Base-by-base conservation (phyloP, 306 rosid genomes). In the Fagus crenata region DNA sequence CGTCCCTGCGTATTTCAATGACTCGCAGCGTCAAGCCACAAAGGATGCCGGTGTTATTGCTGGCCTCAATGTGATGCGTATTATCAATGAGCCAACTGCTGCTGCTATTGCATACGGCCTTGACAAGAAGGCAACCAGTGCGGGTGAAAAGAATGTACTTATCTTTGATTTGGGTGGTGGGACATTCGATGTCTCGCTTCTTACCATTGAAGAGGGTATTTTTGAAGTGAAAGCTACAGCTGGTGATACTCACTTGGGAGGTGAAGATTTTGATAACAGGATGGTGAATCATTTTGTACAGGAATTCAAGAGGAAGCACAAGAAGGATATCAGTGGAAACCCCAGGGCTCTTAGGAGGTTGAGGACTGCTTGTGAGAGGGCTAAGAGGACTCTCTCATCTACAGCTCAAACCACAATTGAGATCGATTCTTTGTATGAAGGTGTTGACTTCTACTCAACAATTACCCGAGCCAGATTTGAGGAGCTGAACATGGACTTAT, bases 221-320 rank as follows among this genome's bases (percentile, higher is more conserved):
- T n/a, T n/a, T n/a, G n/a, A n/a, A n/a, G n/a, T n/a, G n/a, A n/a
- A n/a, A n/a, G n/a, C n/a, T n/a, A n/a, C n/a, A 0, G 87, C 90
- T 28, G 90, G 90, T 75, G 90, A 87, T 69, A 87, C 90, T 7
- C 90, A 87, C 80, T 80, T 87, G 82, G 90, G 90, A 2, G 90
- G 90, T 80, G 88, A 87, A 73, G 90, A 87, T 74, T 87, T 87
- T 78, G 87, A 87, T 49, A 87, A 82, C 72, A 87, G 88, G 61
- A 84, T 84, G 88, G 88, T 84, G 78, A 87, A 84, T 49, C 90
- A 87, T 87, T 87, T 87, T 14, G 88, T 87, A 68, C 86, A 87
- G 56, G 90, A 87, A 9, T 87, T 87, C 60, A 87, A 82, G 83
- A 82, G 90, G 58, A 84, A 87, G 78, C 65, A 82, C 78, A 84